Conservation (phyloP, 331 rosid species). For the Pyracantha coccinea region DNA sequence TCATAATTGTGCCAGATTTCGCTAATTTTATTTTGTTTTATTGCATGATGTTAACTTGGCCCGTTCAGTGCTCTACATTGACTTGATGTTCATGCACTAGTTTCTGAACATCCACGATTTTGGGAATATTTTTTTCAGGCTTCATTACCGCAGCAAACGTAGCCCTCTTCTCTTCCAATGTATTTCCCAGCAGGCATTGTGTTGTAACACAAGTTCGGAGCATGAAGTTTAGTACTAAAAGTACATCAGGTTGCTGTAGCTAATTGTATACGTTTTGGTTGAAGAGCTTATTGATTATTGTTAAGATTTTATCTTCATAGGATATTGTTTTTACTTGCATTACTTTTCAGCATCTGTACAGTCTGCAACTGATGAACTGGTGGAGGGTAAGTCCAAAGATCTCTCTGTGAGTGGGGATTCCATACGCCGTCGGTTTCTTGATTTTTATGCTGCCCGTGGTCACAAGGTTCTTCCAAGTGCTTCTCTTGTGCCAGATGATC, state of each 20-base stretch:
- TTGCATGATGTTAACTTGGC: not conserved
- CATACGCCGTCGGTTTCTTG: slow-evolving; percentile 55
- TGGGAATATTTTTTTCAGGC: slow-evolving; percentile 16
- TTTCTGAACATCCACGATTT: slow-evolving; percentile 1
- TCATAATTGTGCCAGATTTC: not conserved
- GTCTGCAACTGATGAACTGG: slow-evolving; percentile 27
- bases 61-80: not conserved
- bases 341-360: slow-evolving; percentile 49
- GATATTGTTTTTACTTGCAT: slow-evolving; percentile 14
- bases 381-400: slow-evolving; percentile 26
- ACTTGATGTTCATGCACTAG: slow-evolving; percentile 6
- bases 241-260: slow-evolving; percentile 43
- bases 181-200: slow-evolving; percentile 12
- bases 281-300: slow-evolving; percentile 2
- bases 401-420: slow-evolving; percentile 60
- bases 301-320: not conserved
- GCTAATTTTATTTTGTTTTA: not conserved
- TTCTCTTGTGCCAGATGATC: slow-evolving; percentile 88
- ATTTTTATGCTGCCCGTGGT: slow-evolving; percentile 72
- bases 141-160: slow-evolving; percentile 13
- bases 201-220: slow-evolving; percentile 9
- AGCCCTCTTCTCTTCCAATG: slow-evolving; percentile 17
- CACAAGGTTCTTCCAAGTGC: slow-evolving; percentile 84
- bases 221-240: slow-evolving; percentile 21
- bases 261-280: slow-evolving; percentile 13